These are phyloP conservation scores for Neoboletus brunneissimus DNA, from an alignment of 768 basidiomycete species.

Conservation along the genomic window DNA sequence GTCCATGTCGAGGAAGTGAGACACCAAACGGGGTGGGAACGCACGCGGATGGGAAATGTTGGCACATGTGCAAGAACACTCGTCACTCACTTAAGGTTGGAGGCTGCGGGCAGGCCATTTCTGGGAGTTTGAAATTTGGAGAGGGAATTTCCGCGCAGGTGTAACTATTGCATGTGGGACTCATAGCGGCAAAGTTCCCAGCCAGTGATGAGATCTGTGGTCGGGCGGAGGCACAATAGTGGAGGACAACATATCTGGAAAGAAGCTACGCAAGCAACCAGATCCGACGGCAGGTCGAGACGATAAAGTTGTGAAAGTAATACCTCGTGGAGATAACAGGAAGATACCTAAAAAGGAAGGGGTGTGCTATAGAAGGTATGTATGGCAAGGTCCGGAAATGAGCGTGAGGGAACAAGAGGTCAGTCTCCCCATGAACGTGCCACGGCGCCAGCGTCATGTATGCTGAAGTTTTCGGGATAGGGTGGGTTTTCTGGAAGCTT, in stretches of 20 bases:
- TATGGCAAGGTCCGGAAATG: slow-evolving; percentile 31
- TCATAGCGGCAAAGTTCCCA: slow-evolving; percentile 12
- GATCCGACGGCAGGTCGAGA: slow-evolving; percentile 29
- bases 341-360: slow-evolving; percentile 23
- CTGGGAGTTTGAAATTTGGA: slow-evolving; percentile 24
- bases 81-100: slow-evolving; percentile 14
- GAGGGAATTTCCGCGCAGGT: slow-evolving; percentile 14
- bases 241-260: slow-evolving; percentile 29
- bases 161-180: slow-evolving; percentile 10
- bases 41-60: slow-evolving; percentile 9
- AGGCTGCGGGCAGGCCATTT: slow-evolving; percentile 4
- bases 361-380: slow-evolving; percentile 18
- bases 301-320: slow-evolving; percentile 17
- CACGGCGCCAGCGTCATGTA: slow-evolving; percentile 33
- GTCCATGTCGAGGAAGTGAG: slow-evolving; percentile 25
- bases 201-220: slow-evolving; percentile 4
- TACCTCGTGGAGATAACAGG: slow-evolving; percentile 36
- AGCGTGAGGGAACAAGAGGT: slow-evolving; percentile 24
- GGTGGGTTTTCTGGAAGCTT: slow-evolving; percentile 18
- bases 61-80: slow-evolving; percentile 10
- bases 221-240: slow-evolving; percentile 20
- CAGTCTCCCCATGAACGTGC: slow-evolving; percentile 36
- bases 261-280: slow-evolving; percentile 23
- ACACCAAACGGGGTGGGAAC: slow-evolving; percentile 2
- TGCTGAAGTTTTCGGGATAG: slow-evolving; percentile 26